Conservation (phyloP, 139 green algal species). For the Chlamydomonas asymmetrica region DNA sequence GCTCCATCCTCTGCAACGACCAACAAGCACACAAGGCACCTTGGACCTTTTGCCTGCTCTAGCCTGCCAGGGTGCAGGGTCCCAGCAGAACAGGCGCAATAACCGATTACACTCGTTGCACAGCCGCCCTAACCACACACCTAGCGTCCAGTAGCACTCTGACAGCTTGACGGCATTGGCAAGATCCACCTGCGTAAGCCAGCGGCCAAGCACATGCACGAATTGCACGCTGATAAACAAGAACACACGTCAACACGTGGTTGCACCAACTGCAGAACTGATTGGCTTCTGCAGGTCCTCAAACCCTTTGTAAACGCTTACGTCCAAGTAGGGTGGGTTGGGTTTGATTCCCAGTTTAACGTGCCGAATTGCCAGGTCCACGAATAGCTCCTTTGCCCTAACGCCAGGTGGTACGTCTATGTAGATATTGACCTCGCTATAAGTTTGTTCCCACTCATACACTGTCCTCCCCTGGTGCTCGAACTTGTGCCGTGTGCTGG, state of each 20-base stretch:
- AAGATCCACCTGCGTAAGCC: slow-evolving; percentile 62
- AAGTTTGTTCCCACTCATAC: slow-evolving; percentile 93
- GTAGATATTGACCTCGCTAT: slow-evolving; percentile 83
- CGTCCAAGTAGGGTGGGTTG: slow-evolving; percentile 85
- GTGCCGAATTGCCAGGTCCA: slow-evolving; percentile 58
- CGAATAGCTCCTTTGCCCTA: slow-evolving; percentile 66
- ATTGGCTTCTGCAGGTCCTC: not conserved
- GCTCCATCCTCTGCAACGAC: slow-evolving; percentile 55
- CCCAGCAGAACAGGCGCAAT: not conserved
- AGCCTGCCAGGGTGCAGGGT: slow-evolving; percentile 10
- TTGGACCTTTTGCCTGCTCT: not conserved
- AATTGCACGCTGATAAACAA: not conserved
- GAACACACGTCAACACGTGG: not conserved
- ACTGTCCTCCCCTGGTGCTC: slow-evolving; percentile 55
- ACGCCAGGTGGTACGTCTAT: slow-evolving; percentile 72
- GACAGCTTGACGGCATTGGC: slow-evolving; percentile 59
- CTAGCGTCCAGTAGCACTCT: slow-evolving; percentile 88
- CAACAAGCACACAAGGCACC: not conserved
- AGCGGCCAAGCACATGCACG: not conserved
- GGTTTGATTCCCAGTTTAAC: slow-evolving; percentile 71
- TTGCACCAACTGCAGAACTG: not conserved
- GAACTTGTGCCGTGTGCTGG: slow-evolving; percentile 53
- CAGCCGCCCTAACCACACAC: slow-evolving; percentile 25
- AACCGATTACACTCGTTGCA: not conserved
- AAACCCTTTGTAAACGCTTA: slow-evolving; percentile 33